These are phyloP conservation scores for Letharia columbiana DNA, from an alignment of 495 filamentous ascomycete species.

Conservation along the genomic window DNA sequence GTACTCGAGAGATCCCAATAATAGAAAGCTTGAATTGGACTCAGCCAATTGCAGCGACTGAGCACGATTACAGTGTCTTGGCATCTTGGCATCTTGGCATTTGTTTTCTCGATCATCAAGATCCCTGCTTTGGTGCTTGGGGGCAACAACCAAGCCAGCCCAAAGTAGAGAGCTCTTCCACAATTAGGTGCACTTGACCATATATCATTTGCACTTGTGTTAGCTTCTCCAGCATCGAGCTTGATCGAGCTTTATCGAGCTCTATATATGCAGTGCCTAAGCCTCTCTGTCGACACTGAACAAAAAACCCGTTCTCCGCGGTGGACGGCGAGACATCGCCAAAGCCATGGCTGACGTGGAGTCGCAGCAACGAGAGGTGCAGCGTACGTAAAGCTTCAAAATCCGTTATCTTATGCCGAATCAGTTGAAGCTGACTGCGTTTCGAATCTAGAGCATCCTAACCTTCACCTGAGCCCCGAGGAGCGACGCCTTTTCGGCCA, in stretches of 20 bases:
- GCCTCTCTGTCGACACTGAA: background rate
- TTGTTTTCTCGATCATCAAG: conserved; percentile 6
- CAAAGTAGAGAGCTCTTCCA: conserved; percentile 4
- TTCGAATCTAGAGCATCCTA: conserved; percentile 39
- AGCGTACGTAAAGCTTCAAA: conserved; percentile 1
- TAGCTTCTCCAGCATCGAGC: background rate
- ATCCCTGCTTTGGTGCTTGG: background rate
- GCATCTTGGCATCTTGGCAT: conserved; percentile 8
- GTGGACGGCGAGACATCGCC: conserved; percentile 3
- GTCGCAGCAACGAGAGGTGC: conserved; percentile 13
- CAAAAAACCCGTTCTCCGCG: background rate
- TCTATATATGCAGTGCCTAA: background rate
- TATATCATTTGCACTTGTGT: too few relatives aligned
- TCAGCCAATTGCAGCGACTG: too few relatives aligned
- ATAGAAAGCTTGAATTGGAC: too few relatives aligned
- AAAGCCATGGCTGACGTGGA: conserved; percentile 21
- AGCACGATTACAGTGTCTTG: background rate
- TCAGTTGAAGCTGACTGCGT: conserved; percentile 5
- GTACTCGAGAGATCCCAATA: background rate
- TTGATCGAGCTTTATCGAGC: background rate
- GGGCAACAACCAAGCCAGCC: background rate
- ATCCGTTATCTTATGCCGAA: too few relatives aligned
- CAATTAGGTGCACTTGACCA: background rate
- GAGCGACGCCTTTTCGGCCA: conserved; percentile 91
- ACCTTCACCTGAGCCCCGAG: conserved; percentile 79